These are phyloP conservation scores for Pichia manshurica DNA, from an alignment of 805 yeast species.

Conservation along the genomic window DNA sequence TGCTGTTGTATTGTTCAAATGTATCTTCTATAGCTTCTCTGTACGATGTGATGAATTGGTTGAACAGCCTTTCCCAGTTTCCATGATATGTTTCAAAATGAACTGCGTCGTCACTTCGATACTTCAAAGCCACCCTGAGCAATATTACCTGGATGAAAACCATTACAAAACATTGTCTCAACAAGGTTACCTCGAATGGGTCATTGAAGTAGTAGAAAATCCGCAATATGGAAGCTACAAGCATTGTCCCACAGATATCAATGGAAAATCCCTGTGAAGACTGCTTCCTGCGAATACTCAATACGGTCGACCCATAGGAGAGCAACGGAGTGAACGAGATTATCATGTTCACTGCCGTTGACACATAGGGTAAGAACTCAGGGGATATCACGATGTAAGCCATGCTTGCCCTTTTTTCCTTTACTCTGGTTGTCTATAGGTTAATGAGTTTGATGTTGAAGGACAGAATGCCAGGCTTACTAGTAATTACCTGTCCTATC, in stretches of 20 bases:
- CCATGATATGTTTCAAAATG: constrained; percentile 30
- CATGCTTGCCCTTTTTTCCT: constrained; percentile 15
- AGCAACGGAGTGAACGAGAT: constrained; percentile 79
- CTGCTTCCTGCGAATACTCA: constrained; percentile 55
- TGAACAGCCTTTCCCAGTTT: constrained; percentile 28
- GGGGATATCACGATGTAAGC: constrained; percentile 29
- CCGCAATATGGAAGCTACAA: constrained; percentile 66
- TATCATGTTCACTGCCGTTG: constrained; percentile 50
- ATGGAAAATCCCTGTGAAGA: constrained; percentile 77
- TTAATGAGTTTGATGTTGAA: too few species aligned
- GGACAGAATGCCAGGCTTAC: too few species aligned
- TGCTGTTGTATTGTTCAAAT: constrained; percentile 13
- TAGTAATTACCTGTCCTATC: too few species aligned
- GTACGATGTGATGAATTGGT: constrained; percentile 21
- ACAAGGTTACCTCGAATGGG: constrained; percentile 74
- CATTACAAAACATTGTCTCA: constrained; percentile 82
- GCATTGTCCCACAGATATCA: constrained; percentile 92
- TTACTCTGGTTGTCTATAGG: neutral
- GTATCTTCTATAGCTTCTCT: constrained; percentile 13
- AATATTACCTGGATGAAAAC: constrained; percentile 67
- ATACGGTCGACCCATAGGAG: constrained; percentile 80
- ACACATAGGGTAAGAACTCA: constrained; percentile 27
- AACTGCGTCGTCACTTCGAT: constrained; percentile 42
- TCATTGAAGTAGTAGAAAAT: constrained; percentile 71
- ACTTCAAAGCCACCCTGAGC: constrained; percentile 55